Evolutionary conservation across 441 rosid species (phyloP).

Genomic region (Brassica hybrid): DNA sequence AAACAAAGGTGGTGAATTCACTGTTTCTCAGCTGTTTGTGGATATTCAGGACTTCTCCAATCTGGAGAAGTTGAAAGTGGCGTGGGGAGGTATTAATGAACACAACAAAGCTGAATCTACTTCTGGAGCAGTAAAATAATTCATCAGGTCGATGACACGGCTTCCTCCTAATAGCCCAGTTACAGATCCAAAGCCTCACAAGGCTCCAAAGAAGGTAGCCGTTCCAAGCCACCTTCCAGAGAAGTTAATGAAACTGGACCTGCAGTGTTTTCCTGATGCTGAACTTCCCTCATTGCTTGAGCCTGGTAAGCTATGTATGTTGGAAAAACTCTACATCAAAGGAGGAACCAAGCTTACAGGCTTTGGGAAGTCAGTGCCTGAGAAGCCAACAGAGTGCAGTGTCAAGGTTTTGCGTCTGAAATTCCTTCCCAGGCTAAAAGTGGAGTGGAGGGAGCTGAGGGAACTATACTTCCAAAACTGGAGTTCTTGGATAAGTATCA

Average conservation of each 20-base stretch:
- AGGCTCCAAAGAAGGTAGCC: background rate
- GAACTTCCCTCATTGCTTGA: constrained; percentile 41
- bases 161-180: background rate
- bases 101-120: background rate
- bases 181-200: background rate
- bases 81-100: constrained; percentile 53
- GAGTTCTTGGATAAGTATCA: constrained; percentile 49
- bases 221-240: background rate
- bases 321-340: constrained; percentile 49
- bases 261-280: constrained; percentile 49
- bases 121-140: background rate
- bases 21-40: background rate
- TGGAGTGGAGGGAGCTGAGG: constrained; percentile 48
- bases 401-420: constrained; percentile 48
- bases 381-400: background rate
- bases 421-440: constrained; percentile 44
- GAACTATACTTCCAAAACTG: constrained; percentile 41
- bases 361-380: constrained; percentile 21
- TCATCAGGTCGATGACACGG: background rate
- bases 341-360: constrained; percentile 48
- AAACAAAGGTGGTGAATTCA: constrained; percentile 13
- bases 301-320: background rate
- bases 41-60: constrained; percentile 2
- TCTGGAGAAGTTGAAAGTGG: constrained; percentile 48
- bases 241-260: constrained; percentile 47